Evolutionary conservation across 2,329 filamentous ascomycete species (phyloP), one percentile per base, ranked within the genome.

Genomic region (Rhinocladiella mackenziei): DNA sequence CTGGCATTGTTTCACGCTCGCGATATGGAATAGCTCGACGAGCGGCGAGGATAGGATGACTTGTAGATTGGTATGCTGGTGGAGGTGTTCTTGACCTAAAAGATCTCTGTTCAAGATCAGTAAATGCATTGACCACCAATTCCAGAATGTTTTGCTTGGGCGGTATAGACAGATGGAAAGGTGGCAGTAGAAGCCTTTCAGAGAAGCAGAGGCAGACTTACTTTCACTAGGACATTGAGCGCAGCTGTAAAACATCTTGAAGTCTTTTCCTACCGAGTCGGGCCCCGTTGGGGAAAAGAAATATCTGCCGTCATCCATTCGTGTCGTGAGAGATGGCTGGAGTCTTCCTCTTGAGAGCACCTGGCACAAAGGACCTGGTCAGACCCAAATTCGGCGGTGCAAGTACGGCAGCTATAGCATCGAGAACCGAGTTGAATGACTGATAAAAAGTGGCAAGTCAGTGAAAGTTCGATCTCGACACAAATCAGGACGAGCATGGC

Each of bases 1-100:
- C n/a, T n/a, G n/a, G n/a, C n/a, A n/a, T n/a, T n/a, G n/a, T n/a
- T n/a, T n/a, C n/a, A n/a, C n/a, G n/a, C n/a, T n/a, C n/a, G n/a
- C n/a, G n/a, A n/a, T n/a, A n/a, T n/a, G n/a, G n/a, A n/a, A 39
- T 3, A 39, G 13, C 25, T 39, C 37, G 15, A 30, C 37, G 11
- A 39, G n/a, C 2, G 31, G 14, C 6, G 37, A 26, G 8, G 3
- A 17, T 14, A 39, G 15, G n/a, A 20, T 19, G 13, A 39, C 11
- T 20, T 39, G 37, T 11, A 39, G 26, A 13, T 39, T 39, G 9
- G 25, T 10, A 39, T 39, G 37, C 14, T 11, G 37, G n/a, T 39
- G 37, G 13, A 39, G 26, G 26, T 39, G 25, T 20, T 39, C 37
- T 8, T 11, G 11, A 23, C 37, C 31, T 39, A 23, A 10, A 30